Conservation (phyloP, 2,329 filamentous ascomycete species). For the Cytospora piceicola region DNA sequence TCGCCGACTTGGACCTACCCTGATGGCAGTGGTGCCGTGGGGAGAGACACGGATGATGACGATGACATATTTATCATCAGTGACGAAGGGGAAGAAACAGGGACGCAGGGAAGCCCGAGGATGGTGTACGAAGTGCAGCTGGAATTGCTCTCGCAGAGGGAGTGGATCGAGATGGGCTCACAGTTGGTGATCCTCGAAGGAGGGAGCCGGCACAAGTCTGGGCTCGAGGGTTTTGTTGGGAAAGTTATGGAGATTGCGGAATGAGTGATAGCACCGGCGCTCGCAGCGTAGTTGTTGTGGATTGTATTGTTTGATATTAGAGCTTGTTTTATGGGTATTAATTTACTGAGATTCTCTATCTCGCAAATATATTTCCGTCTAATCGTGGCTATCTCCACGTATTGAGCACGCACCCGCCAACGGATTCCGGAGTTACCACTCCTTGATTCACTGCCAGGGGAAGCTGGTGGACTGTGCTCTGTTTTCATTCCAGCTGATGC, state of each 20-base stretch:
- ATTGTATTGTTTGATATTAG: neutral
- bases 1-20: conserved; percentile 36
- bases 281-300: neutral
- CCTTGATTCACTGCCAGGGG: neutral
- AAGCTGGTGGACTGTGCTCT: neutral
- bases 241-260: conserved; percentile 65
- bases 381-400: neutral
- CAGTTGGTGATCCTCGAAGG: conserved; percentile 74
- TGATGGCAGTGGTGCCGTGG: conserved; percentile 35
- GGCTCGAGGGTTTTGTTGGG: conserved; percentile 74
- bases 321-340: neutral
- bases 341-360: neutral
- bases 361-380: neutral
- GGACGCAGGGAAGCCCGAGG: conserved; percentile 34
- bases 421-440: neutral
- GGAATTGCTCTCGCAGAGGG: conserved; percentile 69
- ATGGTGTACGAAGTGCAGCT: conserved; percentile 62
- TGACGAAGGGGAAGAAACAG: conserved; percentile 48
- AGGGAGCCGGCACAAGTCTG: conserved; percentile 67
- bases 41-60: conserved; percentile 41
- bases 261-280: conserved; percentile 40
- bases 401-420: neutral
- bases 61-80: conserved; percentile 64
- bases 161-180: conserved; percentile 75
- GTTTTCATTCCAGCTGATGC: neutral